These are phyloP conservation scores for Fusarium pseudocircinatum DNA, from an alignment of 2,329 filamentous ascomycete species.

Conservation along the genomic window DNA sequence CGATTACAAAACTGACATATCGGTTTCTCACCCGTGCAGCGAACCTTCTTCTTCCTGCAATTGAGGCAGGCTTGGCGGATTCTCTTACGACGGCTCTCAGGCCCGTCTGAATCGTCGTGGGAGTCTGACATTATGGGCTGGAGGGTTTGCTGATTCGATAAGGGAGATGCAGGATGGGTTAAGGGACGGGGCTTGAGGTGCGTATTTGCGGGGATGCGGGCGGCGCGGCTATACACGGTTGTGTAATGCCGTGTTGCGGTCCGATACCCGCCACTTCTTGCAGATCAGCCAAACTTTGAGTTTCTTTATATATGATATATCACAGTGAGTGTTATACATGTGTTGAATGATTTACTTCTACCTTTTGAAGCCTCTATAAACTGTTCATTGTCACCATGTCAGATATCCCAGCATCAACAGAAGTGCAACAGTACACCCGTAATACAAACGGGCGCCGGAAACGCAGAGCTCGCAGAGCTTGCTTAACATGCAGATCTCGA, in stretches of 20 bases:
- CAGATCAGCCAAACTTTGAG: neutral
- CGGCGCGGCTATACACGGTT: constrained; percentile 8
- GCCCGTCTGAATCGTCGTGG: constrained; percentile 14
- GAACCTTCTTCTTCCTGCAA: constrained; percentile 18
- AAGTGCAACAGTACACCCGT: neutral
- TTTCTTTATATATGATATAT: neutral
- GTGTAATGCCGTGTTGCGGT: constrained; percentile 3
- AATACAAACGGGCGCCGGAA: neutral
- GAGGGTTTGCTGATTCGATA: neutral
- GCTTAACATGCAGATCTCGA: constrained; percentile 2
- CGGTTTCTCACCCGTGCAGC: constrained; percentile 17
- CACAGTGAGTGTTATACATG: neutral
- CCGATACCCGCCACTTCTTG: neutral
- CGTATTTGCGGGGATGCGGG: neutral
- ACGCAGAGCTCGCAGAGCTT: neutral
- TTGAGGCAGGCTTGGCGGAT: constrained; percentile 22
- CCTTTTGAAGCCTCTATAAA: accelerated
- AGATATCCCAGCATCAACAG: neutral
- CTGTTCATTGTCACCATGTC: neutral
- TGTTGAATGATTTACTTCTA: accelerated
- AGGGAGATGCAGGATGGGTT: neutral
- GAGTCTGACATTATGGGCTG: constrained; percentile 1
- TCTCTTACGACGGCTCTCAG: constrained; percentile 15
- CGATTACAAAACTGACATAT: constrained; percentile 15
- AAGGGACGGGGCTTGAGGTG: neutral